Conservation (phyloP, 164 flowering plant species). For the Liquidambar formosana region DNA sequence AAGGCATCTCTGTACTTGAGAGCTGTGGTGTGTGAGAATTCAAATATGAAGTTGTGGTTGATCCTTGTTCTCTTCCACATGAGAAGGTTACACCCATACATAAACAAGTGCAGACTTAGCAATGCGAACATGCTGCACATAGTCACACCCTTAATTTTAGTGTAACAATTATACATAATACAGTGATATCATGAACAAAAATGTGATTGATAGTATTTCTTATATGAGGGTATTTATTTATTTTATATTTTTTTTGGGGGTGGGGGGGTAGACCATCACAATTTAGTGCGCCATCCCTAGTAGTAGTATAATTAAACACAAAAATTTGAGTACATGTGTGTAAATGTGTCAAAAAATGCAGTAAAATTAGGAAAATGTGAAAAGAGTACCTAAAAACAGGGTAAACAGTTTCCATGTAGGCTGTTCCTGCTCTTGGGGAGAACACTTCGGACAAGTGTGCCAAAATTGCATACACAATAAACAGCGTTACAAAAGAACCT, state of each 20-base stretch:
- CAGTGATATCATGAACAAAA: too few relatives aligned
- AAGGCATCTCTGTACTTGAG: slow-evolving; percentile 91
- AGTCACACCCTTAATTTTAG: background rate
- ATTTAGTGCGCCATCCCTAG: too few relatives aligned
- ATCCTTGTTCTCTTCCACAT: slow-evolving; percentile 91
- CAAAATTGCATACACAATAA: slow-evolving; percentile 71
- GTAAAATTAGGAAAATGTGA: too few relatives aligned
- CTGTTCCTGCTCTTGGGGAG: slow-evolving; percentile 35
- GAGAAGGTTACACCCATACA: slow-evolving; percentile 94
- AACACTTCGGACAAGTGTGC: slow-evolving; percentile 84
- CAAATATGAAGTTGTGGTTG: slow-evolving; percentile 95
- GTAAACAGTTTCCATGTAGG: slow-evolving; percentile 83
- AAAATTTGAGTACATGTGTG: too few relatives aligned
- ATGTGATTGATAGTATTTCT: too few relatives aligned
- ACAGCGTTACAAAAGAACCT: slow-evolving; percentile 86
- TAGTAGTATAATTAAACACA: too few relatives aligned
- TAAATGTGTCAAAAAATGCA: too few relatives aligned
- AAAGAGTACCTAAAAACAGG: slow-evolving; percentile 85
- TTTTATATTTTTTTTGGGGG: too few relatives aligned
- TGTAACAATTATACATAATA: too few relatives aligned
- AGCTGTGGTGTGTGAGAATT: slow-evolving; percentile 67
- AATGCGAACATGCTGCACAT: slow-evolving; percentile 87
- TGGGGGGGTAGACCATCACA: too few relatives aligned
- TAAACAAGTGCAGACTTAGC: slow-evolving; percentile 88
- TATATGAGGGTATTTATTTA: too few relatives aligned